These are phyloP conservation scores for Nadsonia commutata DNA, from an alignment of 1,139 yeast genomes.

Conservation along the genomic window DNA sequence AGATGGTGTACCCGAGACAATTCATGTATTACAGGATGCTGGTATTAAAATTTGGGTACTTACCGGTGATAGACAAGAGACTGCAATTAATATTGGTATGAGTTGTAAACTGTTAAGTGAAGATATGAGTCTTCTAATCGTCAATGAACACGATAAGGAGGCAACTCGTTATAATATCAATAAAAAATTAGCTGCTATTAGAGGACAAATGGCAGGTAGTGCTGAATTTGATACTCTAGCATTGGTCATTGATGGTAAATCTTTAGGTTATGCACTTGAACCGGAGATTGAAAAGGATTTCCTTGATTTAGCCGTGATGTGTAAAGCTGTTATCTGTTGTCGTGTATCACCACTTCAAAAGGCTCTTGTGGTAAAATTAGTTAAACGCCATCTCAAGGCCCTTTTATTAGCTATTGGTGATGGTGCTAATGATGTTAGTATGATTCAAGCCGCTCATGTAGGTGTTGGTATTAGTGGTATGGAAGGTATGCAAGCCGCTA, in stretches of 20 bases:
- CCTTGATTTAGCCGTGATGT: conserved; percentile 64
- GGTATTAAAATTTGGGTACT: conserved; percentile 96
- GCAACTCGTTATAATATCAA: conserved; percentile 57
- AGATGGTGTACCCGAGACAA: conserved; percentile 97
- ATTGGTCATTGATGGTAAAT: conserved; percentile 84
- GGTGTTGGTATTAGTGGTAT: conserved; percentile 98
- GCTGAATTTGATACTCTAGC: conserved; percentile 75
- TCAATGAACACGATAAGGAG: conserved; percentile 71
- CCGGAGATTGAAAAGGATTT: conserved; percentile 65
- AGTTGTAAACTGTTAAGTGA: conserved; percentile 87
- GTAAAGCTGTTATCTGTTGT: conserved; percentile 94
- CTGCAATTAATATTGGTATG: conserved; percentile 99
- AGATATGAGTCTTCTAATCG: conserved; percentile 84
- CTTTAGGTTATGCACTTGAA: conserved; percentile 73
- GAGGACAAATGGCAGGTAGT: conserved; percentile 27
- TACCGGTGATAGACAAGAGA: conserved; percentile 97
- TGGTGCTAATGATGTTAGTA: conserved; percentile 96
- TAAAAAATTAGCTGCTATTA: conserved; percentile 65
- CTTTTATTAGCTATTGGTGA: conserved; percentile 89
- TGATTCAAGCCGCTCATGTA: conserved; percentile 98
- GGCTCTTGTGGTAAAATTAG: conserved; percentile 89
- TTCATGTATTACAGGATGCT: conserved; percentile 85
- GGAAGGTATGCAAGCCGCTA: conserved; percentile 99
- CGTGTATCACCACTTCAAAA: conserved; percentile 96
- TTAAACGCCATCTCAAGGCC: conserved; percentile 57